These are phyloP conservation scores for Lachnellula suecica DNA, from an alignment of 2,329 filamentous ascomycete genomes.

Conservation along the genomic window DNA sequence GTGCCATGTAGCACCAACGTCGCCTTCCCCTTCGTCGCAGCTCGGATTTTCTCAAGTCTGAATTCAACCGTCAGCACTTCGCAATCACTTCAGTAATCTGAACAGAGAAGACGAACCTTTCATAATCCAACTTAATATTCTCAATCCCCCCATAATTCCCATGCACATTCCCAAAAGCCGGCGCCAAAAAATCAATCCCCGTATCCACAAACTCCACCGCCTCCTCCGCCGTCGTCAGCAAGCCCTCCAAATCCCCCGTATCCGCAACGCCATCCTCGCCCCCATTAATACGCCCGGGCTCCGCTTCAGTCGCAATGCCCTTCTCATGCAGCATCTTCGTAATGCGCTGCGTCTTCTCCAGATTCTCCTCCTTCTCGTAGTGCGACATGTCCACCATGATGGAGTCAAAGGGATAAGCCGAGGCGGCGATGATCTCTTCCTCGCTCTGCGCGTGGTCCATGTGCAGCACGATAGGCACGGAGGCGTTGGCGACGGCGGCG, in stretches of 20 bases:
- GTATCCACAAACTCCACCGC: constrained; percentile 62
- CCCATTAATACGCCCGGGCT: constrained; percentile 69
- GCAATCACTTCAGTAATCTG: background rate
- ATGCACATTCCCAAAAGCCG: constrained; percentile 69
- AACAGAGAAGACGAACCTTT: constrained; percentile 38
- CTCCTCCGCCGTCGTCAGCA: constrained; percentile 63
- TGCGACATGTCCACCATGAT: constrained; percentile 81
- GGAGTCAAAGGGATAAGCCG: constrained; percentile 61
- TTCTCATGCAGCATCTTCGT: constrained; percentile 62
- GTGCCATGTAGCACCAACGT: constrained; percentile 55
- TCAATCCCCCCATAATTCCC: constrained; percentile 50
- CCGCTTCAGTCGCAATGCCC: constrained; percentile 69
- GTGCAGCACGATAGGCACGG: constrained; percentile 61
- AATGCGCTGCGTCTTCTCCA: constrained; percentile 61
- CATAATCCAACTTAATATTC: constrained; percentile 43
- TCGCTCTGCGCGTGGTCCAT: constrained; percentile 67
- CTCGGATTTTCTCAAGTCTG: constrained; percentile 39
- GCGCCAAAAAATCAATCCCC: constrained; percentile 66
- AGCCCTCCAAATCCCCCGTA: constrained; percentile 58
- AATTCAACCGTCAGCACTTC: constrained; percentile 33
- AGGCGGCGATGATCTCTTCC: constrained; percentile 55
- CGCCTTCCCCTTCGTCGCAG: constrained; percentile 39
- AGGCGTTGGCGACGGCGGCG: constrained; percentile 51
- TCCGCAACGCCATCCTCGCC: constrained; percentile 75
- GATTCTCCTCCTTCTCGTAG: constrained; percentile 69